Percentiles rank a stretch among this genome's conserved stretches.
Conservation (phyloP, 805 yeast genomes). For the Torulaspora microellipsoides region DNA sequence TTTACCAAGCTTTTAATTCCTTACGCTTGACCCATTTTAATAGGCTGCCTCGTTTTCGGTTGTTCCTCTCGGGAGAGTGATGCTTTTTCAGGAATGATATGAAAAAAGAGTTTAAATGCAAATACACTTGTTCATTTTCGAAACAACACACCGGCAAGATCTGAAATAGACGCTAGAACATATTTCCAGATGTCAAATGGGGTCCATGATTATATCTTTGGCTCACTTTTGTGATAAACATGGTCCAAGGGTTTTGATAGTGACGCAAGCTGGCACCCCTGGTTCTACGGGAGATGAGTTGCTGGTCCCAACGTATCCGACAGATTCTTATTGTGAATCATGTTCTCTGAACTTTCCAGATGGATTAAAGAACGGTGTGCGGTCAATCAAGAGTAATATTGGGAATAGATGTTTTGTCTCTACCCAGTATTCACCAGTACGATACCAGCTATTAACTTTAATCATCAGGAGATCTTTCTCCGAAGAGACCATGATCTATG, state of each 20-base stretch:
- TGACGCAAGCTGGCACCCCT: constrained; percentile 47
- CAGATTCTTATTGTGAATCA: constrained; percentile 52
- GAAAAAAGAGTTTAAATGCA: too few species aligned
- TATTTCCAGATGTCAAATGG: constrained; percentile 8
- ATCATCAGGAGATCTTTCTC: constrained; percentile 60
- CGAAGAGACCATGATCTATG: constrained; percentile 60
- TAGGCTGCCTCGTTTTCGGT: too few species aligned
- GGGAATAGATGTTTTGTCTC: constrained; percentile 39
- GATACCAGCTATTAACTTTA: constrained; percentile 53
- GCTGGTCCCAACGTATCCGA: constrained; percentile 39
- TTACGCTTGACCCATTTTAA: too few species aligned
- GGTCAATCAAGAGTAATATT: constrained; percentile 34
- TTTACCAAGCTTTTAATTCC: background rate
- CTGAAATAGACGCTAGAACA: too few species aligned
- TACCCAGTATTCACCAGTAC: constrained; percentile 55
- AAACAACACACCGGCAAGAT: too few species aligned
- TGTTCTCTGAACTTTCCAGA: constrained; percentile 54
- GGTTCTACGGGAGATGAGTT: constrained; percentile 24
- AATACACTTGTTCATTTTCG: too few species aligned
- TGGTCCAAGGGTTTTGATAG: constrained; percentile 64
- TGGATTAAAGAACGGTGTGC: constrained; percentile 13
- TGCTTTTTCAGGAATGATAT: too few species aligned
- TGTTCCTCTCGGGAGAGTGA: too few species aligned
- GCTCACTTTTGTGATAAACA: constrained; percentile 78
- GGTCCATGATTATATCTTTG: constrained; percentile 36